Conservation (phyloP, 176 grass and related monocot species). For the Dendrocalamus sinicus region DNA sequence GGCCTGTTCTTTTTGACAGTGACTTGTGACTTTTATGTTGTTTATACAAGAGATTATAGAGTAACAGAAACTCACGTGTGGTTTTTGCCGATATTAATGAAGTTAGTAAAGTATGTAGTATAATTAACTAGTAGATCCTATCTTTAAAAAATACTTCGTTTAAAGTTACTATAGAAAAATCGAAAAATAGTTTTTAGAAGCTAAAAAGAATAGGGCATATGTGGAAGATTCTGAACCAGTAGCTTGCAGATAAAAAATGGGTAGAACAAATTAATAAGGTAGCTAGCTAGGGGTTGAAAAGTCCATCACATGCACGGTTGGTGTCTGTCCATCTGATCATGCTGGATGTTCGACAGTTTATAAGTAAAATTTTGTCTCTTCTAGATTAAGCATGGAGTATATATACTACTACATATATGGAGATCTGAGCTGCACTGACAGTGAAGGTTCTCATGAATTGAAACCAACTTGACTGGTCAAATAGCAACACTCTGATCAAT, state of each 20-base stretch:
- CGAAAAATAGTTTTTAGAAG: no score
- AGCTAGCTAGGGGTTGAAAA: background rate
- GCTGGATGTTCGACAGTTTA: slow-evolving; percentile 2
- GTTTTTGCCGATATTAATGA: no score
- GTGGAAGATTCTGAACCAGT: slow-evolving; percentile 49
- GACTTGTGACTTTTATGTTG: no score
- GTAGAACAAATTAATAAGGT: slow-evolving; percentile 29
- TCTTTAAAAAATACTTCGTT: no score
- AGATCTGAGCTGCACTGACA: slow-evolving; percentile 45
- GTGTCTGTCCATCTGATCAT: slow-evolving; percentile 23
- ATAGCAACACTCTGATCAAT: background rate
- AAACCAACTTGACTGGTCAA: slow-evolving; percentile 40
- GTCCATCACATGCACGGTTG: slow-evolving; percentile 45
- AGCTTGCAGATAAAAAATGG: background rate
- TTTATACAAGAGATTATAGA: no score
- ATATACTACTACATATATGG: background rate
- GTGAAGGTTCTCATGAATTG: slow-evolving; percentile 40
- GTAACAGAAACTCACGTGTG: no score
- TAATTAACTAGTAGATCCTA: no score
- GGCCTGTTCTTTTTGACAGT: no score
- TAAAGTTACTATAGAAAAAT: no score
- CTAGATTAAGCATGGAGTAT: background rate
- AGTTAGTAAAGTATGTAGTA: no score
- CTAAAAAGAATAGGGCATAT: background rate
- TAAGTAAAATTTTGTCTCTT: background rate